Base-by-base conservation (phyloP, 2,329 filamentous ascomycete genomes). In the Coleophoma crateriformis region DNA sequence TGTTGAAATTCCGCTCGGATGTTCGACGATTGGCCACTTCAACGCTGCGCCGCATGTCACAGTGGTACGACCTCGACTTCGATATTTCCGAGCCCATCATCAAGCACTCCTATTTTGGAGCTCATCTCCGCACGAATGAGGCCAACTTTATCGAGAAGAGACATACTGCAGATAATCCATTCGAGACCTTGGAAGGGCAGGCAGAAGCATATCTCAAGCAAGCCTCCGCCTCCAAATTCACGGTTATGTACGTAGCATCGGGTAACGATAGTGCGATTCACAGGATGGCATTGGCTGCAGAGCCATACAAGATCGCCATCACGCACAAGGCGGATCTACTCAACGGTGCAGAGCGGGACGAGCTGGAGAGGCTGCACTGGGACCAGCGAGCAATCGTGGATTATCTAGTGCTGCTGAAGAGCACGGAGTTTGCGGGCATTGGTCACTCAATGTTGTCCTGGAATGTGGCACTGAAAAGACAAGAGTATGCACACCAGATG, bases 351-450 rank as follows among this genome's bases (percentile, higher is more conserved):
- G 71, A 73, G 42, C 55, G 64, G 2, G 54, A 54, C 5, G 53
- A 53, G n/a, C 59, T 78, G 11, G 47, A 65, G 4, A 42, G 35
- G 13, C 57, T 77, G 42, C 68, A 59, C 10, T 75, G 68, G 68
- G 73, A 77, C 55, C 75, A 78, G 63, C 68, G 69, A 47, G 70
- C 68, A 0, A 58, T 78, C 22, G 68, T 78, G 5, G 76, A 79
- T 60, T 77, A 73, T 58, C 68, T 77, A 56, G 67, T 79, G 4
- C 58, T 77, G 57, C 57, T 70, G 46, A 64, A 71, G 19, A 68
- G 69, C 10, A 66, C 67, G 34, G 58, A 69, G 14, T 69, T 77
- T 51, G 67, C 66, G 0, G 75, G 75, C 0, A 62, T 71, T 10
- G 68, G 70, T 8, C 68, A 68, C 58, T 74, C 71, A 50, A 68